phyloP scores from a whole-genome alignment of 768 basidiomycete species.

The Boletus vinaceobasis region DNA sequence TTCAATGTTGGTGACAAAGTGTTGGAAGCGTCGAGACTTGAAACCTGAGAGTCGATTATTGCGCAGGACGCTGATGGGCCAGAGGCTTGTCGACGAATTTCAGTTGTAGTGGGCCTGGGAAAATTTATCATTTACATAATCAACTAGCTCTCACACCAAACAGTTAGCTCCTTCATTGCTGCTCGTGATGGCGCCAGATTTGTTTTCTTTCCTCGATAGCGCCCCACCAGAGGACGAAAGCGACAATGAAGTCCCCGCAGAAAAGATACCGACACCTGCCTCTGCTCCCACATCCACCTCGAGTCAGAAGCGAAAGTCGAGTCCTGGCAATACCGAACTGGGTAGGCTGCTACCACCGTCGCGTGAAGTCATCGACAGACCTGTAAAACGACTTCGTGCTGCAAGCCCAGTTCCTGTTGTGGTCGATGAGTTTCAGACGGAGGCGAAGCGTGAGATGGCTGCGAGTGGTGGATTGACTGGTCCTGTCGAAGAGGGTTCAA shows the following conservation, averaged over 20 bases:
- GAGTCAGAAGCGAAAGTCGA: conserved; percentile 27
- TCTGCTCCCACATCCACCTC: neutral
- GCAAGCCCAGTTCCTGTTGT: conserved; percentile 69
- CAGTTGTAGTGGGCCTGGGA: neutral
- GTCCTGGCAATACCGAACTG: conserved; percentile 4
- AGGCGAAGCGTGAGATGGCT: conserved; percentile 88
- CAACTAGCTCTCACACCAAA: neutral
- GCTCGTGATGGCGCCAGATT: conserved; percentile 24
- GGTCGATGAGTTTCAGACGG: conserved; percentile 92
- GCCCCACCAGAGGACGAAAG: conserved; percentile 24
- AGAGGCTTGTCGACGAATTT: too few relatives aligned
- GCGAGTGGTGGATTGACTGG: conserved; percentile 86
- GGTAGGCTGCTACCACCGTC: conserved; percentile 5
- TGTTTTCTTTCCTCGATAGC: conserved; percentile 31
- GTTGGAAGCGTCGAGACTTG: neutral
- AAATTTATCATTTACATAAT: conserved; percentile 5
- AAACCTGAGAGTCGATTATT: too few relatives aligned
- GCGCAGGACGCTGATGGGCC: too few relatives aligned
- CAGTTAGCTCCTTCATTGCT: neutral
- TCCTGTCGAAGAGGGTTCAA: conserved; percentile 59
- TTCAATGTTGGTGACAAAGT: neutral
- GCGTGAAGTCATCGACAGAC: conserved; percentile 31
- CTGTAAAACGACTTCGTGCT: conserved; percentile 57
- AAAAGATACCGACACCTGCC: neutral
- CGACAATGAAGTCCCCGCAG: conserved; percentile 18